Conservation (phyloP, 108 stramenopile species). For the Pseudonitzschia multiseries region DNA sequence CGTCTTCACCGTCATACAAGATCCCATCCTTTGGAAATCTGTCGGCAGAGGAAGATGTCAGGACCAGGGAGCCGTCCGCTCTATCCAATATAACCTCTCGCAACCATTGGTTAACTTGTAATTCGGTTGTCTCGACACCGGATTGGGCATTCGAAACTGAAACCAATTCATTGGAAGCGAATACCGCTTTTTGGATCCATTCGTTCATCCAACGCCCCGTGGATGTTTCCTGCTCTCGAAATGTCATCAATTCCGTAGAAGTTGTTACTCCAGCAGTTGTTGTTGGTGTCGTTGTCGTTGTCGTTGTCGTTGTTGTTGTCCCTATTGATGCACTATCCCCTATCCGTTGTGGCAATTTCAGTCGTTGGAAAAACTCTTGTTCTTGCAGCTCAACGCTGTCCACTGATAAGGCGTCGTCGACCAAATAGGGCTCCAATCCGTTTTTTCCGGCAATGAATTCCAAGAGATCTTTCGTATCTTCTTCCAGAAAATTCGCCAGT, state of each 20-base stretch:
- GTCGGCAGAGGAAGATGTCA: neutral
- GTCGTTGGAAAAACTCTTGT: neutral
- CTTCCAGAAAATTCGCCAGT: constrained; percentile 11
- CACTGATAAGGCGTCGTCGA: neutral
- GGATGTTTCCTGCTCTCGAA: constrained; percentile 2
- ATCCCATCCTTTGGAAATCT: constrained; percentile 18
- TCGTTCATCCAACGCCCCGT: constrained; percentile 24
- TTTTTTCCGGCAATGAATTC: constrained; percentile 4
- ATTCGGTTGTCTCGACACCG: constrained; percentile 4
- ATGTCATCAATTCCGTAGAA: constrained; percentile 8
- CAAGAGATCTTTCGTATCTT: constrained; percentile 16
- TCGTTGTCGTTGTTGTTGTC: too few species aligned
- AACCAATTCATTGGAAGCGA: constrained; percentile 10
- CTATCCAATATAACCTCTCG: constrained; percentile 46
- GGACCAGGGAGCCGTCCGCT: constrained; percentile 27
- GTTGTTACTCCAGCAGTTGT: neutral
- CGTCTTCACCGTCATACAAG: constrained; percentile 60
- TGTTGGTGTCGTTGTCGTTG: neutral
- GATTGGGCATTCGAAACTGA: neutral
- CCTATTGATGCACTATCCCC: neutral
- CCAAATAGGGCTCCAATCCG: neutral
- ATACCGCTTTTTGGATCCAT: constrained; percentile 13
- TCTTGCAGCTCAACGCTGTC: neutral
- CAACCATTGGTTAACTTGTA: constrained; percentile 53
- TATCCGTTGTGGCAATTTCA: neutral